Conservation (phyloP, 164 flowering plant species). For the Akebia trifoliata region DNA sequence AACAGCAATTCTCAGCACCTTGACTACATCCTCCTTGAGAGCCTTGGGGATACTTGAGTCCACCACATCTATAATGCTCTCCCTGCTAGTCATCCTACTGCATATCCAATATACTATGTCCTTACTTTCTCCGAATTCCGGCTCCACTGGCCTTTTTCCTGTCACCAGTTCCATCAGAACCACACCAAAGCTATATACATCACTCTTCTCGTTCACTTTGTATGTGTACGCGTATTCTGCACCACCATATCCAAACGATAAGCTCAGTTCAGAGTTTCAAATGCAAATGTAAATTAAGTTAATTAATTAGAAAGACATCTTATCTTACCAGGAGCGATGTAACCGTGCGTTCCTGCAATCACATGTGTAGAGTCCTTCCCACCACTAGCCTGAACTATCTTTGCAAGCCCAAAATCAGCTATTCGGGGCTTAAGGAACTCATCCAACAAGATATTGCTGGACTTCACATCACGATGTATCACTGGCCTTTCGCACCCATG, state of each 20-base stretch:
- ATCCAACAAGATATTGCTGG: slow-evolving; percentile 73
- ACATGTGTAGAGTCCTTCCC: slow-evolving; percentile 31
- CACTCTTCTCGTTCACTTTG: slow-evolving; percentile 69
- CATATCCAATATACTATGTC: slow-evolving; percentile 58
- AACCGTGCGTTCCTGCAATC: slow-evolving; percentile 63
- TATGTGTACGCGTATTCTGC: slow-evolving; percentile 59
- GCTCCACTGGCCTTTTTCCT: slow-evolving; percentile 54
- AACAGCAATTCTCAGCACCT: slow-evolving; percentile 47
- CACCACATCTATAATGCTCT: slow-evolving; percentile 26
- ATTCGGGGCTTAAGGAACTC: slow-evolving; percentile 68
- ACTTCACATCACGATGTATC: slow-evolving; percentile 74
- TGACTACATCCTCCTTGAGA: slow-evolving; percentile 44
- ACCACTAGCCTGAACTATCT: slow-evolving; percentile 39
- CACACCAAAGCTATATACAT: slow-evolving; percentile 66
- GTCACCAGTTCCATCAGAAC: slow-evolving; percentile 69
- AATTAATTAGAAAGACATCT: no score
- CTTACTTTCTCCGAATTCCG: slow-evolving; percentile 56
- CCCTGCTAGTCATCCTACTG: slow-evolving; percentile 28
- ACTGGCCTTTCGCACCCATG: slow-evolving; percentile 60
- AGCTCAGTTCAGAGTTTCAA: no score
- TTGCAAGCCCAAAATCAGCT: slow-evolving; percentile 82
- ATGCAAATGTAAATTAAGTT: no score
- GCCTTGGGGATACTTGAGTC: slow-evolving; percentile 43
- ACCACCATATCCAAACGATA: slow-evolving; percentile 8
- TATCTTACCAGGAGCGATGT: slow-evolving; percentile 78